Percentiles rank a stretch among this genome's conserved stretches.
Conservation (phyloP, 2,329 filamentous ascomycete genomes). For the Diaporthe vexans region DNA sequence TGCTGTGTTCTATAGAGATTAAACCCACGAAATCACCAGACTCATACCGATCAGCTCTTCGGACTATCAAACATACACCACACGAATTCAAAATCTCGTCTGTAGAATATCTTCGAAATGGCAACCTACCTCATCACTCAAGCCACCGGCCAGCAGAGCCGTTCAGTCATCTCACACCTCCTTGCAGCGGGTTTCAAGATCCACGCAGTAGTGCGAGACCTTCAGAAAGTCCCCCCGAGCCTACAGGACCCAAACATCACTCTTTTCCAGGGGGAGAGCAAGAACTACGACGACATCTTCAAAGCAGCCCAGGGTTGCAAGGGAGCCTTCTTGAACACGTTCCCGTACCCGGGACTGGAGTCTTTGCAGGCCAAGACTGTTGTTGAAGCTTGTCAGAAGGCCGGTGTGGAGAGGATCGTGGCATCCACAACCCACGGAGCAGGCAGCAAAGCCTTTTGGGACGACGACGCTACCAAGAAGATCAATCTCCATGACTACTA, state of each 20-base stretch:
- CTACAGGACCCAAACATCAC: neutral
- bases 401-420: neutral
- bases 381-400: neutral
- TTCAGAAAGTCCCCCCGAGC: neutral
- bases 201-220: neutral
- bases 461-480: neutral
- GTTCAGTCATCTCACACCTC: constrained; percentile 2
- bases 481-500: constrained; percentile 7
- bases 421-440: constrained; percentile 1
- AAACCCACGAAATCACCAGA: neutral
- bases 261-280: constrained; percentile 10
- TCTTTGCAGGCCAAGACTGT: constrained; percentile 12
- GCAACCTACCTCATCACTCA: constrained; percentile 12
- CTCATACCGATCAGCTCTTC: neutral
- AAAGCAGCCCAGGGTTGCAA: neutral
- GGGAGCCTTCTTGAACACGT: constrained; percentile 7
- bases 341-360: neutral
- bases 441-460: neutral
- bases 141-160: constrained; percentile 16
- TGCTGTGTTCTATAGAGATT: neutral
- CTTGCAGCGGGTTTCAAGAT: constrained; percentile 1
- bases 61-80: neutral
- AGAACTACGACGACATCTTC: neutral
- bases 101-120: neutral
- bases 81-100: neutral